A percentile compares a stretch with the other conserved stretches of the same genome.
Evolutionary conservation across 2,329 filamentous ascomycete genomes (phyloP).

Genomic region (Massarina eburnea): DNA sequence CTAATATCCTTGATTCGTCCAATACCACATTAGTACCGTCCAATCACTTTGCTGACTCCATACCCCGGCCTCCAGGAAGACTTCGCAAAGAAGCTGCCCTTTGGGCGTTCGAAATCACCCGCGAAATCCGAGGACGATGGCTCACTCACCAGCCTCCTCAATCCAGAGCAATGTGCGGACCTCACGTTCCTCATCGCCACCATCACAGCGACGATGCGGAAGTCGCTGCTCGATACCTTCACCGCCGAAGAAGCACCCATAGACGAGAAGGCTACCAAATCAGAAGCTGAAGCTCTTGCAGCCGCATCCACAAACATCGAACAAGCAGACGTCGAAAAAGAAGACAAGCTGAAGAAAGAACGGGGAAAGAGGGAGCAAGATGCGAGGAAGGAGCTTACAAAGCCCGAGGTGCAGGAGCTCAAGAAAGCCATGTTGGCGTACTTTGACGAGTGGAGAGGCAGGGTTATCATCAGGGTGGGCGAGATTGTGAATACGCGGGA

Average conservation of each 20-base stretch:
- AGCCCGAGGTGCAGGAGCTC: constrained; percentile 61
- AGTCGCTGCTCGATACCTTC: constrained; percentile 48
- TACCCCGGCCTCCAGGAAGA: too few species aligned
- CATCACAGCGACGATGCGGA: constrained; percentile 51
- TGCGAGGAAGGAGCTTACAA: constrained; percentile 52
- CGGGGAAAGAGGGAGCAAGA: constrained; percentile 32
- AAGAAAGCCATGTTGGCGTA: constrained; percentile 69
- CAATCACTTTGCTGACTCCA: too few species aligned
- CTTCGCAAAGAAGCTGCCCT: constrained; percentile 37
- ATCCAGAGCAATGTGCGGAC: constrained; percentile 48
- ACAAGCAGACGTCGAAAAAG: constrained; percentile 30
- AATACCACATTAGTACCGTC: not conserved
- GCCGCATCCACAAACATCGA: constrained; percentile 25
- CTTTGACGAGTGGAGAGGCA: constrained; percentile 79
- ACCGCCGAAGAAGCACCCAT: constrained; percentile 28
- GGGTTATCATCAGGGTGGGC: constrained; percentile 68
- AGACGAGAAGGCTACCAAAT: constrained; percentile 13
- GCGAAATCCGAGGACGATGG: constrained; percentile 30
- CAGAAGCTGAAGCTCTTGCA: constrained; percentile 24
- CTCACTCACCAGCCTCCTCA: constrained; percentile 50
- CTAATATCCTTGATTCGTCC: not conserved
- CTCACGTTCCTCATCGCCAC: constrained; percentile 52
- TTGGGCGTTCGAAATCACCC: constrained; percentile 32
- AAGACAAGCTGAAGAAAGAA: constrained; percentile 36
- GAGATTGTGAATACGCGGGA: constrained; percentile 58